A percentile compares a stretch with the other conserved stretches of the same genome.
Evolutionary conservation across 78 protist species (phyloP).

Genomic region (Monocercomonoides exilis): DNA sequence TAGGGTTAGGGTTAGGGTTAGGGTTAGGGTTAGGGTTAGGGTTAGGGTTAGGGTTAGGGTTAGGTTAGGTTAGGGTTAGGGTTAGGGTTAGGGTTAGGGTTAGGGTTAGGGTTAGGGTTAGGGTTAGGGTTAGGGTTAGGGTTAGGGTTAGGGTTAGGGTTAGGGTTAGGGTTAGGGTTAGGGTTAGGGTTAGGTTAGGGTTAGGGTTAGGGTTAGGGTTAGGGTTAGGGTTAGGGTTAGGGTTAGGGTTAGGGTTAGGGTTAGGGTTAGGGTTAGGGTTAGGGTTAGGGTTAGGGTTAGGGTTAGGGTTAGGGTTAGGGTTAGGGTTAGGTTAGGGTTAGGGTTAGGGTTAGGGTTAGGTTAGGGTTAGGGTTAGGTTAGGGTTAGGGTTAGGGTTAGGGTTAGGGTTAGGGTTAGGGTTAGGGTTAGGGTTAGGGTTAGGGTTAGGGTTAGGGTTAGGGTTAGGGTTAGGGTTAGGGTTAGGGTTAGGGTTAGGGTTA

Average conservation of each 20-base stretch:
- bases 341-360: constrained; percentile 26
- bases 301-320: constrained; percentile 26
- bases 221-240: constrained; percentile 24
- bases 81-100: constrained; percentile 2
- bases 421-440: constrained; percentile 8
- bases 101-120: constrained; percentile 16
- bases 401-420: constrained; percentile 7
- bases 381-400: constrained; percentile 18
- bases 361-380: constrained; percentile 21
- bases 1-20: constrained; percentile 14
- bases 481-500: constrained; percentile 25
- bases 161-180: constrained; percentile 25
- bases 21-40: background rate
- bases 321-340: constrained; percentile 25
- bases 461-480: constrained; percentile 26
- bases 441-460: constrained; percentile 26
- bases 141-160: constrained; percentile 18
- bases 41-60: constrained; percentile 20
- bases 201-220: constrained; percentile 25
- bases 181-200: constrained; percentile 23
- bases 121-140: constrained; percentile 16
- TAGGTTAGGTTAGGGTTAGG: constrained; percentile 13
- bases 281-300: constrained; percentile 24
- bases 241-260: constrained; percentile 26
- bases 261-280: constrained; percentile 14